Evolutionary conservation across 2,329 filamentous ascomycete species (phyloP).

Genomic region (Dichotomopilus funicola): DNA sequence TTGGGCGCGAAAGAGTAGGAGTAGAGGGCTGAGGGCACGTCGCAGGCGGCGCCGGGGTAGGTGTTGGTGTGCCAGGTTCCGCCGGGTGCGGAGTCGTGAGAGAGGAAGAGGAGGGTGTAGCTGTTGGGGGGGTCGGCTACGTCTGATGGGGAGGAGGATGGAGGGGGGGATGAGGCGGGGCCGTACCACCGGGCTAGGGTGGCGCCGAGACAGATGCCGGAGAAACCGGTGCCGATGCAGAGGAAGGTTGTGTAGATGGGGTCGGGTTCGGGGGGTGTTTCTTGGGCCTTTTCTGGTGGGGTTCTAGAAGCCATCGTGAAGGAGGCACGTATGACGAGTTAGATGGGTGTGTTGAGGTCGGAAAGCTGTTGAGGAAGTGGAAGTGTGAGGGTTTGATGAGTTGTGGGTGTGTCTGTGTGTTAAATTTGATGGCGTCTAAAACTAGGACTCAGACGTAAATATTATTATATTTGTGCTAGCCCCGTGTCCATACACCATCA

Average conservation of each 20-base stretch:
- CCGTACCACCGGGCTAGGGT: slow-evolving; percentile 51
- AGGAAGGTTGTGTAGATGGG: slow-evolving; percentile 33
- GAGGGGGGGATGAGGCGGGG: slow-evolving; percentile 33
- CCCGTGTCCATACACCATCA: too few species aligned
- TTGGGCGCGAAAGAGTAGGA: slow-evolving; percentile 56
- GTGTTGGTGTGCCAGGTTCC: slow-evolving; percentile 60
- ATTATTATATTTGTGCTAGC: too few species aligned
- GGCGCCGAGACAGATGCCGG: slow-evolving; percentile 55
- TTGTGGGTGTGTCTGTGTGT: too few species aligned
- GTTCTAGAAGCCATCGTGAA: background rate
- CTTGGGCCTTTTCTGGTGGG: too few species aligned
- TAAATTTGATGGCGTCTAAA: too few species aligned
- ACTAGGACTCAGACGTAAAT: too few species aligned
- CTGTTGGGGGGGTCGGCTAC: slow-evolving; percentile 46
- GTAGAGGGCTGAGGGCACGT: slow-evolving; percentile 54
- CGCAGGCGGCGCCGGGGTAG: slow-evolving; percentile 52
- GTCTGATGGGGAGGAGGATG: too few species aligned
- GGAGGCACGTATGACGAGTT: too few species aligned
- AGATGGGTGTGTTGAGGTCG: too few species aligned
- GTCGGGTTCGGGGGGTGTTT: too few species aligned
- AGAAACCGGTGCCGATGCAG: slow-evolving; percentile 54
- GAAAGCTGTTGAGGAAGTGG: too few species aligned
- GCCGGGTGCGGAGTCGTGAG: slow-evolving; percentile 49
- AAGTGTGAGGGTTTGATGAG: too few species aligned
- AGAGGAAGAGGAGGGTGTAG: slow-evolving; percentile 52